Evolutionary conservation across 202 grass and related monocot genomes (phyloP).

Genomic region (Musa balbisiana): DNA sequence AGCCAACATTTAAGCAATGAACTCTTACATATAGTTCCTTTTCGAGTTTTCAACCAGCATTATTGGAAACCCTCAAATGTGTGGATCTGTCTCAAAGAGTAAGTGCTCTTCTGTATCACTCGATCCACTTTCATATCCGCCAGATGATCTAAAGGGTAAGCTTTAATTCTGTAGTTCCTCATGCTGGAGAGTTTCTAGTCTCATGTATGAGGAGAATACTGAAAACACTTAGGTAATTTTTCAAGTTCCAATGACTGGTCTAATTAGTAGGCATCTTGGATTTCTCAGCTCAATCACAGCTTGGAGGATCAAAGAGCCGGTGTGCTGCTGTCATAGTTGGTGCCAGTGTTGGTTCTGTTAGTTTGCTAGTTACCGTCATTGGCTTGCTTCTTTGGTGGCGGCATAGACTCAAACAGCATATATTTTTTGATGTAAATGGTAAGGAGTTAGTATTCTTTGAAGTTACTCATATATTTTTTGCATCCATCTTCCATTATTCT

Average conservation of each 20-base stretch:
- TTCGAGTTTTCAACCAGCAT: slow-evolving; percentile 39
- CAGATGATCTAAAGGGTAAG: slow-evolving; percentile 84
- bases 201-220: background rate
- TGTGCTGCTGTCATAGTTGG: slow-evolving; percentile 63
- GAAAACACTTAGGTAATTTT: slow-evolving; percentile 1
- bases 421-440: slow-evolving; percentile 97
- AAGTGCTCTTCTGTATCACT: slow-evolving; percentile 77
- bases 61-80: slow-evolving; percentile 74
- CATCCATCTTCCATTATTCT: background rate
- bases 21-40: background rate
- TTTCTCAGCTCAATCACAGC: slow-evolving; percentile 73
- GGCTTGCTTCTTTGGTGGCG: slow-evolving; percentile 73
- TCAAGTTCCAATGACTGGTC: background rate
- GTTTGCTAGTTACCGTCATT: slow-evolving; percentile 26
- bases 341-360: slow-evolving; percentile 50
- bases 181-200: background rate
- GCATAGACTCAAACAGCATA: slow-evolving; percentile 71
- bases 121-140: slow-evolving; percentile 87
- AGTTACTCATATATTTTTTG: background rate
- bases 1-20: background rate
- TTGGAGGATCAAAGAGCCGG: slow-evolving; percentile 38
- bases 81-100: slow-evolving; percentile 45
- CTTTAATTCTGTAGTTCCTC: slow-evolving; percentile 7
- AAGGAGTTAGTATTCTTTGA: slow-evolving; percentile 19
- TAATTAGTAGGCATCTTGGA: slow-evolving; percentile 32